phyloP scores from a whole-genome alignment of 148 eudicot genomes.

The Silene conica region DNA sequence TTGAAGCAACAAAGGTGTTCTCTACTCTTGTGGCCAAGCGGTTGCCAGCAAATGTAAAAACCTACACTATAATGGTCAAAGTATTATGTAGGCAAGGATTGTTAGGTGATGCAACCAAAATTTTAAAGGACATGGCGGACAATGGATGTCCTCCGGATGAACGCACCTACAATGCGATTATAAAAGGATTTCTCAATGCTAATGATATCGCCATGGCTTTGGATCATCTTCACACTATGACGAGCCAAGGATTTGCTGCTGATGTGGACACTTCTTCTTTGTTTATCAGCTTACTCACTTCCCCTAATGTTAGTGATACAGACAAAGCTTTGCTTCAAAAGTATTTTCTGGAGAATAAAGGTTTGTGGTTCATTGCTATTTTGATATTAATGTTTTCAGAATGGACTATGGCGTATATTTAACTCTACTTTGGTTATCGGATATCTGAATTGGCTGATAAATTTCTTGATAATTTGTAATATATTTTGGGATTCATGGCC shows the following conservation, averaged over 20 bases:
- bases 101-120: conserved; percentile 18
- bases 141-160: conserved; percentile 11
- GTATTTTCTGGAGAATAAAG: too few species aligned
- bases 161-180: conserved; percentile 12
- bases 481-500: too few species aligned
- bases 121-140: conserved; percentile 16
- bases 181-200: background rate
- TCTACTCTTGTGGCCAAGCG: conserved; percentile 10
- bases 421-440: too few species aligned
- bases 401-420: too few species aligned
- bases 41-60: background rate
- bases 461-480: too few species aligned
- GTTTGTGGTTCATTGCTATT: too few species aligned
- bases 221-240: background rate
- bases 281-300: background rate
- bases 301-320: too few species aligned
- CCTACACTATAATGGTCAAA: background rate
- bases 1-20: conserved; percentile 12
- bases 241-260: background rate
- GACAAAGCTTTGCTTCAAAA: too few species aligned
- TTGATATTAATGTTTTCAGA: too few species aligned
- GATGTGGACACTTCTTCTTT: background rate
- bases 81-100: conserved; percentile 22
- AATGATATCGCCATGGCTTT: background rate
- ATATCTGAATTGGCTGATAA: too few species aligned